Evolutionary conservation across 176 grass and related monocot species (phyloP).

Genomic region (Carex cristatella): DNA sequence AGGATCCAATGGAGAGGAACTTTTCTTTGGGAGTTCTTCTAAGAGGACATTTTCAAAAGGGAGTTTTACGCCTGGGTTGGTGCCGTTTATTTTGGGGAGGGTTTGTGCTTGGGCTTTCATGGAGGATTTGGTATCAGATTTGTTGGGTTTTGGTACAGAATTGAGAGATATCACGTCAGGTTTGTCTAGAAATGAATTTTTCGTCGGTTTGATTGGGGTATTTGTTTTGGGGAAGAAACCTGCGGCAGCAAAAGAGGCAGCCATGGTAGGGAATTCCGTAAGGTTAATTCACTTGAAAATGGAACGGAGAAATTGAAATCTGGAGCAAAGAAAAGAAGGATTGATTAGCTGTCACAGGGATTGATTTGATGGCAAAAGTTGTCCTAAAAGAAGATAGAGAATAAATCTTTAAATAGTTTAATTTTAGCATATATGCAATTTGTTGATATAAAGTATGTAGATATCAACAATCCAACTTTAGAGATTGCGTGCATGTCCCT

Average conservation of each 20-base stretch:
- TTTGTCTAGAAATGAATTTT: slow-evolving; percentile 42
- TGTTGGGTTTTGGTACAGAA: slow-evolving; percentile 52
- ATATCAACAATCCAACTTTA: slow-evolving; percentile 10
- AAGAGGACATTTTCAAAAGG: slow-evolving; percentile 1
- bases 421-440: background rate
- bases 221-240: slow-evolving; percentile 51
- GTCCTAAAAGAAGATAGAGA: slow-evolving; percentile 8
- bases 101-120: slow-evolving; percentile 68
- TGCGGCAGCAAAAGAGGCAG: slow-evolving; percentile 42
- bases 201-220: slow-evolving; percentile 35
- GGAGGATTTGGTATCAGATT: slow-evolving; percentile 38
- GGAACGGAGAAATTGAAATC: background rate
- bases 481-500: background rate
- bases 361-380: background rate
- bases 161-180: slow-evolving; percentile 58
- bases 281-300: background rate
- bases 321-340: slow-evolving; percentile 12
- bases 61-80: slow-evolving; percentile 52
- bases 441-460: background rate
- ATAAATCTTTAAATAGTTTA: background rate
- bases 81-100: slow-evolving; percentile 78
- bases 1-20: slow-evolving; percentile 28
- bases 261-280: slow-evolving; percentile 33
- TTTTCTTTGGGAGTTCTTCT: slow-evolving; percentile 28
- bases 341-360: background rate